Conservation (phyloP, 345 rosid genomes). For the Punica granatum region DNA sequence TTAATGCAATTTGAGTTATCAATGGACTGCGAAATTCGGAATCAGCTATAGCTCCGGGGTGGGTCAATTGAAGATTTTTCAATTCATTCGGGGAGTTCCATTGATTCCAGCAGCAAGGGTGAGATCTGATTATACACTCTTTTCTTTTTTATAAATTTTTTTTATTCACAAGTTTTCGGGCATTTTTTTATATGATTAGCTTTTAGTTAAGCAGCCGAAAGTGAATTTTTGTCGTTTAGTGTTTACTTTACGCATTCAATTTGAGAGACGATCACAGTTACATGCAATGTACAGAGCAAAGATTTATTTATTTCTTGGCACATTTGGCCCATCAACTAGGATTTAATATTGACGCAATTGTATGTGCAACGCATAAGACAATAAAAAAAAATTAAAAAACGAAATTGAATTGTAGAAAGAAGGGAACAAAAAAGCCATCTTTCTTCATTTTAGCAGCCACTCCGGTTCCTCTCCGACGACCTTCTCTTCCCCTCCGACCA, state of each 20-base stretch:
- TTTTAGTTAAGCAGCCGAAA: slow-evolving; percentile 1
- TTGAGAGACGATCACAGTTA: background rate
- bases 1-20: background rate
- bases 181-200: background rate
- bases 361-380: too few relatives aligned
- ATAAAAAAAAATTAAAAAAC: too few relatives aligned
- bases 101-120: background rate
- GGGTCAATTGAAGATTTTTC: too few relatives aligned
- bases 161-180: background rate
- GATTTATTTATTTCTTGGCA: background rate
- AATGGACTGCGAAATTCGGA: too few relatives aligned
- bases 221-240: slow-evolving; percentile 12
- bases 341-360: too few relatives aligned
- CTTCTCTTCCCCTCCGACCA: too few relatives aligned
- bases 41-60: too few relatives aligned
- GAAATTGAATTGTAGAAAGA: too few relatives aligned
- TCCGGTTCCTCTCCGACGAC: too few relatives aligned
- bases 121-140: background rate
- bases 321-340: too few relatives aligned
- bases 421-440: too few relatives aligned
- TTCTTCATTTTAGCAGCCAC: too few relatives aligned
- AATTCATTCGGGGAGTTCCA: background rate
- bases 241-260: background rate
- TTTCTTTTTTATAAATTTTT: background rate
- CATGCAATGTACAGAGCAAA: background rate